Conservation (phyloP, 225 moss, liverwort and hornwort species). For the Marchantia polymorpha region DNA sequence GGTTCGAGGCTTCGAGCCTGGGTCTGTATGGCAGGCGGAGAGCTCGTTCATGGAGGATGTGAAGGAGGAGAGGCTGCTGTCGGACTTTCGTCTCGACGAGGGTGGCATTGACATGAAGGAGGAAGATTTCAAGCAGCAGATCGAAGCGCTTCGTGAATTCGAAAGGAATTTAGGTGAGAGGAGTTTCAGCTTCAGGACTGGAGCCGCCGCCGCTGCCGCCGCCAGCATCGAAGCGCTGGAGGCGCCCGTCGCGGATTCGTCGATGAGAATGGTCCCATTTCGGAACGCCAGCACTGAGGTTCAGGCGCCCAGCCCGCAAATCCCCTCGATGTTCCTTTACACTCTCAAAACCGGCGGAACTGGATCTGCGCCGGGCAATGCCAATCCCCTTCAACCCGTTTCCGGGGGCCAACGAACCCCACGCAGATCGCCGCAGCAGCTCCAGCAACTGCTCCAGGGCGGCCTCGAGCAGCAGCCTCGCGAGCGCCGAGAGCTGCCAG, state of each 20-base stretch:
- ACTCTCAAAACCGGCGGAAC: constrained; percentile 30
- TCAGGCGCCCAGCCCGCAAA: background rate
- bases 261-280: background rate
- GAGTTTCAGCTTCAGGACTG: constrained; percentile 32
- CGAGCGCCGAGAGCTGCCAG: background rate
- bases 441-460: background rate
- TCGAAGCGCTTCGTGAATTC: constrained; percentile 34
- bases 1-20: constrained; percentile 18
- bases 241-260: constrained; percentile 3
- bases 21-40: constrained; percentile 14
- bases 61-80: constrained; percentile 26
- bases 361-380: constrained; percentile 3
- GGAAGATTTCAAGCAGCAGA: constrained; percentile 23
- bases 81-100: constrained; percentile 28
- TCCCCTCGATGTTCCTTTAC: constrained; percentile 36
- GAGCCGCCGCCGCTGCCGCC: background rate
- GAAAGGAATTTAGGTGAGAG: constrained; percentile 26
- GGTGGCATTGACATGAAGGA: constrained; percentile 28
- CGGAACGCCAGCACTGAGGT: background rate
- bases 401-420: background rate
- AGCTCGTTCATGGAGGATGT: constrained; percentile 18
- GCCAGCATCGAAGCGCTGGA: background rate
- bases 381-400: background rate
- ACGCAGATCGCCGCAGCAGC: background rate
- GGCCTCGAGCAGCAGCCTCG: background rate